Evolutionary conservation across 169 alveolate genomes (phyloP).

Genomic region (Plasmodium yoelii): DNA sequence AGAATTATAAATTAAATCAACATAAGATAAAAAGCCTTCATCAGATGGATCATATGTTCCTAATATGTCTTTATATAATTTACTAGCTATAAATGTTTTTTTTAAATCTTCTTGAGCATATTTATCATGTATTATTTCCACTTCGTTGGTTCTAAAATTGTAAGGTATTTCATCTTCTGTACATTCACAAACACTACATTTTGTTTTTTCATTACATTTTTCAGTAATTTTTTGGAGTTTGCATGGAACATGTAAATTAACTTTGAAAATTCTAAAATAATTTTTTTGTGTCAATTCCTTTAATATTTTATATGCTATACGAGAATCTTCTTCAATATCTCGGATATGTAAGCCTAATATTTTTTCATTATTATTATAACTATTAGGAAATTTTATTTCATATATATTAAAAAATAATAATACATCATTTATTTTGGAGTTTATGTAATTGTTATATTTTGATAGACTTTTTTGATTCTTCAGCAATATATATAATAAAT

Average conservation of each 20-base stretch:
- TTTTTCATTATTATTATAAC: conserved; percentile 26
- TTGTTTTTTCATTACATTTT: conserved; percentile 51
- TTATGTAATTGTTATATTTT: neutral
- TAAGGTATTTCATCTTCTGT: conserved; percentile 45
- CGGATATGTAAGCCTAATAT: conserved; percentile 23
- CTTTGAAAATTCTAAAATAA: conserved; percentile 60
- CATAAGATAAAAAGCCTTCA: conserved; percentile 55
- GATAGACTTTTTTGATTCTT: neutral
- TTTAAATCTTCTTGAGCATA: conserved; percentile 46
- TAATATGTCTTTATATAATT: conserved; percentile 46
- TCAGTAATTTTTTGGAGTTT: conserved; percentile 23
- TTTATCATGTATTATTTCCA: conserved; percentile 44
- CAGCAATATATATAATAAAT: conserved; percentile 8
- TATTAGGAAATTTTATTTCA: conserved; percentile 20
- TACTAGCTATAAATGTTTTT: conserved; percentile 56
- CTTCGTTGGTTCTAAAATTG: conserved; percentile 53
- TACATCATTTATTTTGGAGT: conserved; percentile 11
- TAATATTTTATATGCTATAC: conserved; percentile 15
- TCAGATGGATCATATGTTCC: conserved; percentile 43
- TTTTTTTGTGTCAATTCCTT: conserved; percentile 53
- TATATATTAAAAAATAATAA: conserved; percentile 45
- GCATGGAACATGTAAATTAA: conserved; percentile 43
- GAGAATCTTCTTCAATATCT: conserved; percentile 63
- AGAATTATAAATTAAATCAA: conserved; percentile 50
- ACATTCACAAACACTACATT: conserved; percentile 71